A percentile compares a stretch with the other conserved stretches of the same genome.
Evolutionary conservation across 2,329 filamentous ascomycete genomes (phyloP).

Genomic region (Arthrocladium fulminans): DNA sequence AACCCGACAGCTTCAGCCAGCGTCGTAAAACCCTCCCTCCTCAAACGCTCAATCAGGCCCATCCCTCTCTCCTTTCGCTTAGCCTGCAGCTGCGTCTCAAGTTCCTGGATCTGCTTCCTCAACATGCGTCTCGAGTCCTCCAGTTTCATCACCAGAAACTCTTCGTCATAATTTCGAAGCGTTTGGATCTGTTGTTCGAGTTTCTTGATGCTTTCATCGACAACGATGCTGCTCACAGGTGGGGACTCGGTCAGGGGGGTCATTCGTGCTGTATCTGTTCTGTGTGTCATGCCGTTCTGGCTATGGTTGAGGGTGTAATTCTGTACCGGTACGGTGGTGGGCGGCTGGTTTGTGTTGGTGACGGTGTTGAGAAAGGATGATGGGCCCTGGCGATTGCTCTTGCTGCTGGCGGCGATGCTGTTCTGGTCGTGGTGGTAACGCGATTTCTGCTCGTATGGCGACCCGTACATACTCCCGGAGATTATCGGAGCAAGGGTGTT

Average conservation of each 20-base stretch:
- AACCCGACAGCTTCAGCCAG: conserved; percentile 20
- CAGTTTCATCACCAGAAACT: conserved; percentile 20
- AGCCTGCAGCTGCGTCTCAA: conserved; percentile 17
- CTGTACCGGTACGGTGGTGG: conserved; percentile 12
- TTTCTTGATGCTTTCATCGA: conserved; percentile 18
- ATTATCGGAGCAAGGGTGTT: conserved; percentile 19
- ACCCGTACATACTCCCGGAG: neutral
- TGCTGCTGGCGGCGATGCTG: neutral
- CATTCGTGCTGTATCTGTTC: neutral
- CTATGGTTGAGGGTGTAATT: neutral
- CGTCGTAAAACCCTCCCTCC: conserved; percentile 20
- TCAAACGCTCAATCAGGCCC: conserved; percentile 19
- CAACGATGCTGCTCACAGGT: conserved; percentile 5
- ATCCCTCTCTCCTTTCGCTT: conserved; percentile 19
- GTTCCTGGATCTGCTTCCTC: conserved; percentile 16
- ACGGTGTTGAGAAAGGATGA: conserved; percentile 8
- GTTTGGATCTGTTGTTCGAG: conserved; percentile 17
- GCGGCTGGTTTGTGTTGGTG: conserved; percentile 9
- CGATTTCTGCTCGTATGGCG: conserved; percentile 3
- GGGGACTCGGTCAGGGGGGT: neutral
- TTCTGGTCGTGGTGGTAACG: conserved; percentile 4
- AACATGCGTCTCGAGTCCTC: conserved; percentile 21
- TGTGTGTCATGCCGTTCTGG: neutral
- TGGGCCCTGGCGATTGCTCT: neutral
- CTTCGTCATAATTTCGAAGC: conserved; percentile 21